Conservation (phyloP, 1,284 basidiomycete species). For the Ceratobasidium sp. region DNA sequence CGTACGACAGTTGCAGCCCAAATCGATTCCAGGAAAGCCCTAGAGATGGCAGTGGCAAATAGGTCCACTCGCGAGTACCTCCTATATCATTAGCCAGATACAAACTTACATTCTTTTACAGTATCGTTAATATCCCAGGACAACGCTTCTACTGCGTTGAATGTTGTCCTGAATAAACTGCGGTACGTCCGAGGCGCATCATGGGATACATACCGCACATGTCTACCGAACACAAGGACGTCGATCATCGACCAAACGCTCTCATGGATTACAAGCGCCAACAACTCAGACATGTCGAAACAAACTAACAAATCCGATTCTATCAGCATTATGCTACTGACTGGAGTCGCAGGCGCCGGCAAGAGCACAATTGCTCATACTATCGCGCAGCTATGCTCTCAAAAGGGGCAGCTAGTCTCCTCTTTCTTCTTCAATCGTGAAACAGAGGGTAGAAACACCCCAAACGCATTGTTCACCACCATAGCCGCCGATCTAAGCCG, state of each 20-base stretch:
- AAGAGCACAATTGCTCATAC: slow-evolving; percentile 53
- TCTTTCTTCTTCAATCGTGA: slow-evolving; percentile 42
- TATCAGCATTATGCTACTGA: slow-evolving; percentile 45
- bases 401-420: slow-evolving; percentile 45
- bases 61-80: background rate
- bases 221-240: background rate
- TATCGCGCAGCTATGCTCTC: slow-evolving; percentile 49
- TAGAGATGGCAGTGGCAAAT: background rate
- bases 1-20: background rate
- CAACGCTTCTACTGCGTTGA: background rate
- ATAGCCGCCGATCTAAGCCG: slow-evolving; percentile 13
- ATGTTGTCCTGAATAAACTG: background rate
- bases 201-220: slow-evolving; percentile 14
- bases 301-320: background rate
- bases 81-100: no score
- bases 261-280: background rate
- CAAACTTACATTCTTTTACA: no score
- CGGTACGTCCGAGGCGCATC: slow-evolving; percentile 15
- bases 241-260: slow-evolving; percentile 1
- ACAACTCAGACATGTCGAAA: background rate
- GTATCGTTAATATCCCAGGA: background rate
- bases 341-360: slow-evolving; percentile 51
- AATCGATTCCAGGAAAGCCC: background rate
- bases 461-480: background rate
- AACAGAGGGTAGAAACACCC: slow-evolving; percentile 1